A percentile compares a stretch with the other conserved stretches of the same genome.
Conservation (phyloP, 1,139 yeast species). For the Nadsonia commutata region DNA sequence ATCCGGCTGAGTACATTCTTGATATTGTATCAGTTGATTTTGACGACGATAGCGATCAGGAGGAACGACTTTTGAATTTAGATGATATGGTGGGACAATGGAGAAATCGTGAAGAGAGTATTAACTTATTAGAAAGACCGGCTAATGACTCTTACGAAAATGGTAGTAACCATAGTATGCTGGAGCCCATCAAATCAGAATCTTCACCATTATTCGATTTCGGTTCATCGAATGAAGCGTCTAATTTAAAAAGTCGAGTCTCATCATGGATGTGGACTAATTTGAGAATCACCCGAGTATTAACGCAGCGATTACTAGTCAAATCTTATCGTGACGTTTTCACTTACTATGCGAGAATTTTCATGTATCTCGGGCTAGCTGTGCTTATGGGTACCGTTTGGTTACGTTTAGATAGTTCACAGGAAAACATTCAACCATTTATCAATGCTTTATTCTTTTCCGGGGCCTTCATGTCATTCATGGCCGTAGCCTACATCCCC, state of each 20-base stretch:
- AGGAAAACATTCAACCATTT: slow-evolving; percentile 26
- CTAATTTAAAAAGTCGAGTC: no score
- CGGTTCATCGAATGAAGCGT: no score
- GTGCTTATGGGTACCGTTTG: slow-evolving; percentile 31
- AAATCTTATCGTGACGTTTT: slow-evolving; percentile 26
- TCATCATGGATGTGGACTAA: neutral
- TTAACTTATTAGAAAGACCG: no score
- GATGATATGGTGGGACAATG: slow-evolving; percentile 1
- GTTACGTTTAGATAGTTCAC: slow-evolving; percentile 23
- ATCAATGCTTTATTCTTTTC: slow-evolving; percentile 30
- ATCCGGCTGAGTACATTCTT: slow-evolving; percentile 83
- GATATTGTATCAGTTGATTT: slow-evolving; percentile 33
- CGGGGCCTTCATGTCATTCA: slow-evolving; percentile 32
- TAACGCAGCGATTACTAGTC: slow-evolving; percentile 16
- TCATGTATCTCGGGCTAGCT: slow-evolving; percentile 29
- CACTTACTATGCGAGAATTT: slow-evolving; percentile 26
- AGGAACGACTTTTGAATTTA: neutral
- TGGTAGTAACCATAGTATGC: no score
- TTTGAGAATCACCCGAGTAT: neutral
- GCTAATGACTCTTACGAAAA: no score
- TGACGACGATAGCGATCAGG: neutral
- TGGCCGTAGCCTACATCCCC: slow-evolving; percentile 32
- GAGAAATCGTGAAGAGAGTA: neutral
- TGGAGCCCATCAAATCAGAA: no score
- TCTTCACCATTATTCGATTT: no score